These are phyloP conservation scores for Aspergillus avenaceus DNA, from an alignment of 495 filamentous ascomycete species.

Conservation along the genomic window DNA sequence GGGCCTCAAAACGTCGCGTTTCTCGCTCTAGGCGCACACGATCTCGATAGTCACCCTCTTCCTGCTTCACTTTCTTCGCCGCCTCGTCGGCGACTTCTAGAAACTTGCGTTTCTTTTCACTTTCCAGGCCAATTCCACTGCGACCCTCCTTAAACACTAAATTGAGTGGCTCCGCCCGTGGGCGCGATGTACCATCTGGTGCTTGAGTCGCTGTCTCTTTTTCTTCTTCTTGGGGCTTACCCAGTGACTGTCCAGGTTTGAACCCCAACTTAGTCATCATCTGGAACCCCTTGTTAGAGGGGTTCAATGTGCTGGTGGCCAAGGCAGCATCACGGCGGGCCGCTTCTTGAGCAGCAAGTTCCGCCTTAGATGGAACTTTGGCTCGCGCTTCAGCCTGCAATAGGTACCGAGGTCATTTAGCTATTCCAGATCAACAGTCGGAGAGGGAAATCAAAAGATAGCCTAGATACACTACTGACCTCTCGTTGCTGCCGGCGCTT, in stretches of 20 bases:
- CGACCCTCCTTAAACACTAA: constrained; percentile 72
- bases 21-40: constrained; percentile 69
- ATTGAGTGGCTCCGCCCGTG: constrained; percentile 60
- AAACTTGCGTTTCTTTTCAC: constrained; percentile 77
- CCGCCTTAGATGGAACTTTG: constrained; percentile 67
- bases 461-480: constrained; percentile 21
- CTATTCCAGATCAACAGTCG: background rate
- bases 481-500: constrained; percentile 53
- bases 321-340: constrained; percentile 72
- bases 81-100: constrained; percentile 56
- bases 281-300: constrained; percentile 72
- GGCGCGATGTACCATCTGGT: constrained; percentile 10
- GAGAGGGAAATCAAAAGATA: background rate
- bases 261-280: constrained; percentile 99
- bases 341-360: constrained; percentile 66
- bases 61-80: constrained; percentile 60
- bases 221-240: constrained; percentile 36
- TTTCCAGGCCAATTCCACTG: constrained; percentile 82
- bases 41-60: constrained; percentile 73
- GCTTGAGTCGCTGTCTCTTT: background rate
- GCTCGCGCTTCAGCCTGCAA: constrained; percentile 41
- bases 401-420: background rate
- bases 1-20: constrained; percentile 60
- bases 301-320: constrained; percentile 60
- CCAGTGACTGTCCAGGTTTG: constrained; percentile 64